Percentiles rank a stretch among this genome's conserved stretches.
phyloP scores from a whole-genome alignment of 148 eudicot genomes.

The Spergularia marina region DNA sequence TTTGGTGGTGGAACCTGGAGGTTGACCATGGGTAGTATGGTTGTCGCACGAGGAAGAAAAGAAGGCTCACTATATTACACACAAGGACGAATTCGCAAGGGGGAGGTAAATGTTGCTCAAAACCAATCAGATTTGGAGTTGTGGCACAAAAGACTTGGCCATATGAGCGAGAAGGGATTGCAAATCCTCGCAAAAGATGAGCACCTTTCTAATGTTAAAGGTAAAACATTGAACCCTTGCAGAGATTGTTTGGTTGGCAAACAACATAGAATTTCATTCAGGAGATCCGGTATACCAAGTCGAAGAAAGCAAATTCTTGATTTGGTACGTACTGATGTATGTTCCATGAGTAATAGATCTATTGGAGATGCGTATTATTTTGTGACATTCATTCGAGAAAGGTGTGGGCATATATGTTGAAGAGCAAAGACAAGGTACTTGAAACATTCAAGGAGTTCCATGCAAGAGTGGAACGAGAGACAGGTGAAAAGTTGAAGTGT shows the following conservation, averaged over 20 bases:
- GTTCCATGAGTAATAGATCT: not conserved
- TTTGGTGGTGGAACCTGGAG: not conserved
- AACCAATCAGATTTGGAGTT: not conserved
- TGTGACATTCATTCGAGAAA: not conserved
- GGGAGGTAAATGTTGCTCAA: not conserved
- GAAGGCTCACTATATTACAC: not conserved
- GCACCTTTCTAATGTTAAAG: not conserved
- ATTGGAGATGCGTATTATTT: not conserved
- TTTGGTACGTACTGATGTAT: not conserved
- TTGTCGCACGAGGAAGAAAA: not conserved
- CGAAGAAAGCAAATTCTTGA: not conserved
- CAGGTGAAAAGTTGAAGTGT: not conserved
- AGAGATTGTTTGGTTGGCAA: not conserved
- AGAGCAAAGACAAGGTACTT: not conserved
- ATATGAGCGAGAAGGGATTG: not conserved
- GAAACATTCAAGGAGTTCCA: not conserved
- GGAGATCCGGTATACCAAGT: not conserved
- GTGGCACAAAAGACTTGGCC: conserved; percentile 4
- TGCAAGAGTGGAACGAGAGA: not conserved
- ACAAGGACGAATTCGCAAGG: not conserved
- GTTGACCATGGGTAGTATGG: not conserved
- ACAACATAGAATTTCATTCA: not conserved
- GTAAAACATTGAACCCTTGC: not conserved
- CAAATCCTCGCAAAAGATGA: not conserved
- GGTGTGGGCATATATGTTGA: not conserved